These are phyloP conservation scores for Macadamia tetraphylla DNA, from an alignment of 164 flowering plant species.

Conservation along the genomic window DNA sequence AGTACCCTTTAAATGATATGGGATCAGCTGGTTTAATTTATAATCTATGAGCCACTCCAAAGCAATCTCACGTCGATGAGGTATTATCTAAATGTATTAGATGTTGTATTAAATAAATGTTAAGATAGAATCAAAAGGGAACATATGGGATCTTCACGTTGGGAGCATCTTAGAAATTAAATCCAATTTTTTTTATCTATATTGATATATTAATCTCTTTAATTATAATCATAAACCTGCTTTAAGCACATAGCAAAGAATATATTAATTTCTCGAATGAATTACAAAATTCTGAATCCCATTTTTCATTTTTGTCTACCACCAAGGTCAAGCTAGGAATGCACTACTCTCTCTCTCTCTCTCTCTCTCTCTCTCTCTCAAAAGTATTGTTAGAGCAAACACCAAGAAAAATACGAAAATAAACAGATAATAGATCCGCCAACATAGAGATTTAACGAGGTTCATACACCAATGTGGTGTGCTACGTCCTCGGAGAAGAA, in stretches of 20 bases:
- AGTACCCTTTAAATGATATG: not conserved
- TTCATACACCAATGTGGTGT: no score
- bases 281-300: not conserved
- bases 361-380: no score
- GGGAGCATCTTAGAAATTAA: not conserved
- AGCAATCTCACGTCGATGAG: not conserved
- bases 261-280: not conserved
- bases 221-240: not conserved
- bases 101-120: no score
- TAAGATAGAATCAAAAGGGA: not conserved
- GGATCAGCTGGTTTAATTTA: no score
- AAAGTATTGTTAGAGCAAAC: no score
- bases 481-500: no score
- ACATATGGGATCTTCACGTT: not conserved
- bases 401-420: no score
- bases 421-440: no score
- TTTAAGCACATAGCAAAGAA: not conserved
- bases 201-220: no score
- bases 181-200: not conserved
- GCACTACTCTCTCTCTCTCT: no score
- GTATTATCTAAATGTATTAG: no score
- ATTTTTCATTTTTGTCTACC: not conserved
- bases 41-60: not conserved
- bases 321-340: not conserved
- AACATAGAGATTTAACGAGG: no score